A percentile compares a stretch with the other conserved stretches of the same genome.
These are phyloP conservation scores for Santalum album DNA, from an alignment of 164 flowering plant species.

Conservation along the genomic window DNA sequence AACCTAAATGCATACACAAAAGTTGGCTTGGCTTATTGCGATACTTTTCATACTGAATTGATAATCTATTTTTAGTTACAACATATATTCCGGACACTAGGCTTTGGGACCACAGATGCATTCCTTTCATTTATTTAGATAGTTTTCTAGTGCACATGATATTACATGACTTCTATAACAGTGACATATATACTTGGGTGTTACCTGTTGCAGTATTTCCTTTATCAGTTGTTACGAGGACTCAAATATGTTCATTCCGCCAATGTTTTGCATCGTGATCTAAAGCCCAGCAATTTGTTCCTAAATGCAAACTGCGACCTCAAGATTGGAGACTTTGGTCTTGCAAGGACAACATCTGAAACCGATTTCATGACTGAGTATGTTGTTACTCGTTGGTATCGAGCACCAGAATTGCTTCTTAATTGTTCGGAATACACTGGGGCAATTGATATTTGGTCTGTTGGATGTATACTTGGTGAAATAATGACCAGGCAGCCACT, in stretches of 20 bases:
- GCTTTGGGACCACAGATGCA: no score
- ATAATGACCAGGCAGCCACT: conserved; percentile 71
- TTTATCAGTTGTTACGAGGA: conserved; percentile 85
- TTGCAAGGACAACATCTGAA: conserved; percentile 95
- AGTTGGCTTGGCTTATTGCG: no score
- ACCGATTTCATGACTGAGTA: conserved; percentile 99
- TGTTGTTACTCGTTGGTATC: conserved; percentile 96
- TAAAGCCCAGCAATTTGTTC: conserved; percentile 90
- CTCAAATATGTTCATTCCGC: conserved; percentile 88
- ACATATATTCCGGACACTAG: no score
- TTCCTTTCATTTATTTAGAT: no score
- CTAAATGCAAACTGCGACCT: conserved; percentile 92
- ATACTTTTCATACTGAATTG: no score
- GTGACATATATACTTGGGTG: neutral
- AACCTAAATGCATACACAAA: no score
- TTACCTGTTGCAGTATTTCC: conserved; percentile 67
- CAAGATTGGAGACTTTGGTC: conserved; percentile 92
- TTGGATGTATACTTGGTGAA: conserved; percentile 91
- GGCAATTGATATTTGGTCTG: conserved; percentile 96
- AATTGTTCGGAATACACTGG: conserved; percentile 95
- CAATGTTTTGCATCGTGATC: conserved; percentile 87
- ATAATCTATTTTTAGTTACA: no score
- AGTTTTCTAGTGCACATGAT: no score
- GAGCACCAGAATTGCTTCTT: conserved; percentile 94
- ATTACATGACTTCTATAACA: no score